A percentile compares a stretch with the other conserved stretches of the same genome.
phyloP scores from a whole-genome alignment of 805 yeast genomes.

The Lipomyces chichibuensis region DNA sequence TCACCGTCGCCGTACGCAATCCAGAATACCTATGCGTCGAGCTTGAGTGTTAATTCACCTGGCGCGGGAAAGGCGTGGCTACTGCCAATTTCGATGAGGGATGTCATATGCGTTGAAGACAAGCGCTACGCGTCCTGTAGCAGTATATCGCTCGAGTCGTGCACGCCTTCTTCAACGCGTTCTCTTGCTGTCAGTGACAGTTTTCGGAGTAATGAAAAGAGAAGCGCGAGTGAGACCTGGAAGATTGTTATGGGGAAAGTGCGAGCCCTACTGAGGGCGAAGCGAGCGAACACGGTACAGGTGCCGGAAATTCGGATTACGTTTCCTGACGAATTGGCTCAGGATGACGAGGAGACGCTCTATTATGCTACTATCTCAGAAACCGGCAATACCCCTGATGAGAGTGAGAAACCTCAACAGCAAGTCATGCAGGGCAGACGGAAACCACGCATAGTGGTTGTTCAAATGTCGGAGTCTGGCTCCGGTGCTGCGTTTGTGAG shows the following conservation, averaged over 20 bases:
- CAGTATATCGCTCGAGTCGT: not conserved
- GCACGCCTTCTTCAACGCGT: constrained; percentile 1
- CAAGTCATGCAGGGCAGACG: not conserved
- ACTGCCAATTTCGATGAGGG: not conserved
- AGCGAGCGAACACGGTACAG: not conserved
- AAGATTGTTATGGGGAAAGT: not conserved
- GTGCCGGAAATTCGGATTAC: constrained; percentile 33
- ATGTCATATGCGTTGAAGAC: not conserved
- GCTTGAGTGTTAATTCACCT: not conserved
- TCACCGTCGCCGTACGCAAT: not conserved
- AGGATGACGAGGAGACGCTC: constrained; percentile 6
- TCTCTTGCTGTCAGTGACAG: not conserved
- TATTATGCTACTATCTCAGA: not conserved
- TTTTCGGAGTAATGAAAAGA: not conserved
- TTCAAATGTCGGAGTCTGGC: constrained; percentile 32
- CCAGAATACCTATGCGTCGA: not conserved
- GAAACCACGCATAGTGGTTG: constrained; percentile 26
- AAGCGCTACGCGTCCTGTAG: not conserved
- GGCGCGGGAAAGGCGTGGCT: constrained; percentile 6
- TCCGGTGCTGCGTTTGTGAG: constrained; percentile 30
- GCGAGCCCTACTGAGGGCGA: not conserved
- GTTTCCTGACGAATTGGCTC: constrained; percentile 27
- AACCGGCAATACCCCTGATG: not conserved
- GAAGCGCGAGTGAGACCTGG: not conserved
- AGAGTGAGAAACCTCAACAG: not conserved